phyloP scores from a whole-genome alignment of 345 rosid species.

The Luvunga scandens region DNA sequence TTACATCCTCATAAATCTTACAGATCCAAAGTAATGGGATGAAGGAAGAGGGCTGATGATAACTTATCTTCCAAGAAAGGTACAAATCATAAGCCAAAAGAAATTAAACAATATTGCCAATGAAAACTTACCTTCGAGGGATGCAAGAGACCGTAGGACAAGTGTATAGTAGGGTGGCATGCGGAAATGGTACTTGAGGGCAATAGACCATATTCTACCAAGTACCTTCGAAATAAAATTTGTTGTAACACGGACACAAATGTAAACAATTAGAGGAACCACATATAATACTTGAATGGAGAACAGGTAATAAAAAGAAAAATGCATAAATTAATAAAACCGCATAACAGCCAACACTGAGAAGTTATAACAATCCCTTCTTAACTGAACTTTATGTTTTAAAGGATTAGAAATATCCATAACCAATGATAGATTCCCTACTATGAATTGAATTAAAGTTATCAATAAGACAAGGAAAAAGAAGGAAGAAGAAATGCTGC shows the following conservation, averaged over 20 bases:
- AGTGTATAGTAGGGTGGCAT: constrained; percentile 98
- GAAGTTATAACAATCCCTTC: neutral
- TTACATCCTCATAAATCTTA: neutral
- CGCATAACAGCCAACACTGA: neutral
- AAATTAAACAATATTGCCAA: neutral
- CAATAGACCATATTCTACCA: constrained; percentile 78
- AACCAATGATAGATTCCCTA: neutral
- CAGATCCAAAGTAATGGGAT: neutral
- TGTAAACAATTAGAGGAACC: neutral
- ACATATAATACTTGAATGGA: neutral
- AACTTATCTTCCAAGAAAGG: constrained; percentile 82
- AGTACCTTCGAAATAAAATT: constrained; percentile 55
- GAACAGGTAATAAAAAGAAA: neutral
- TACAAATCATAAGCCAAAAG: neutral
- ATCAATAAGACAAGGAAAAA: neutral
- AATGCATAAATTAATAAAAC: neutral
- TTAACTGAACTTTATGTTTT: neutral
- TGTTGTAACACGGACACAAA: neutral
- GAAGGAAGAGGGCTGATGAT: neutral
- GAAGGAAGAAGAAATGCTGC: neutral
- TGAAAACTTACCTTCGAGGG: constrained; percentile 72
- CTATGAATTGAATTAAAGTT: neutral
- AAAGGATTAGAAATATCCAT: neutral
- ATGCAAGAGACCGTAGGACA: constrained; percentile 91
- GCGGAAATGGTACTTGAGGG: constrained; percentile 84